A percentile compares a stretch with the other conserved stretches of the same genome.
Conservation (phyloP, 257 asterid species). For the Solanum sejunctum region DNA sequence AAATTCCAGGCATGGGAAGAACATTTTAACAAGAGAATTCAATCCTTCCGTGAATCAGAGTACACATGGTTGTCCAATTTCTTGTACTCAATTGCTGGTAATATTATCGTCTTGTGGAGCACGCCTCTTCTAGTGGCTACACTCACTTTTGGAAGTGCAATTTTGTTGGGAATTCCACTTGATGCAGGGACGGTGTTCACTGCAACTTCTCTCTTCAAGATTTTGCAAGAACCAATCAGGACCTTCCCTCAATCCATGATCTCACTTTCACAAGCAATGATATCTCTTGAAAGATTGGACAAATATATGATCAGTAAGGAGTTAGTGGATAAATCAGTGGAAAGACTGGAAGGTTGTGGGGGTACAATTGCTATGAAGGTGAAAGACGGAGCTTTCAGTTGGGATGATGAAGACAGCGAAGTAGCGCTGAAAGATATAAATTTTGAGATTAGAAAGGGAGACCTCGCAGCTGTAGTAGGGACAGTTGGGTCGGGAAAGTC, state of each 20-base stretch:
- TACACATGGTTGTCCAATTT: slow-evolving; percentile 65
- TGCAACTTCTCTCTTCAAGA: slow-evolving; percentile 56
- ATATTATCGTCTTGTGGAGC: slow-evolving; percentile 68
- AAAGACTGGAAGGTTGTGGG: slow-evolving; percentile 49
- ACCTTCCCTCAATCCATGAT: slow-evolving; percentile 91
- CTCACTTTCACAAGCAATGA: slow-evolving; percentile 77
- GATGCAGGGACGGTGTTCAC: slow-evolving; percentile 77
- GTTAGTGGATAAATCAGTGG: slow-evolving; percentile 50
- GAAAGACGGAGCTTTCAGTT: slow-evolving; percentile 50
- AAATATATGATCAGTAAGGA: slow-evolving; percentile 73
- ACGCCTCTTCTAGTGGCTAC: slow-evolving; percentile 63
- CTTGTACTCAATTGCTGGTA: slow-evolving; percentile 49
- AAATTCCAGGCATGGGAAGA: slow-evolving; percentile 99
- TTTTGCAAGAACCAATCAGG: slow-evolving; percentile 85
- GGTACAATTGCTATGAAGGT: slow-evolving; percentile 59
- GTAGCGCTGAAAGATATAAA: slow-evolving; percentile 38
- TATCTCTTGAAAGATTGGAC: slow-evolving; percentile 79
- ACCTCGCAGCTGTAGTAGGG: slow-evolving; percentile 79
- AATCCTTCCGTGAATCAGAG: slow-evolving; percentile 53
- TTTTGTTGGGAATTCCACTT: slow-evolving; percentile 55
- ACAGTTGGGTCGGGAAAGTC: slow-evolving; percentile 97
- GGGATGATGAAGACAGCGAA: slow-evolving; percentile 73
- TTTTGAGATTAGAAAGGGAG: slow-evolving; percentile 55
- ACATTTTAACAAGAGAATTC: slow-evolving; percentile 66
- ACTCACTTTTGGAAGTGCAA: slow-evolving; percentile 58